Conservation (phyloP, 192 early-diverging fungal genomes). For the Rhizophagus clarus region DNA sequence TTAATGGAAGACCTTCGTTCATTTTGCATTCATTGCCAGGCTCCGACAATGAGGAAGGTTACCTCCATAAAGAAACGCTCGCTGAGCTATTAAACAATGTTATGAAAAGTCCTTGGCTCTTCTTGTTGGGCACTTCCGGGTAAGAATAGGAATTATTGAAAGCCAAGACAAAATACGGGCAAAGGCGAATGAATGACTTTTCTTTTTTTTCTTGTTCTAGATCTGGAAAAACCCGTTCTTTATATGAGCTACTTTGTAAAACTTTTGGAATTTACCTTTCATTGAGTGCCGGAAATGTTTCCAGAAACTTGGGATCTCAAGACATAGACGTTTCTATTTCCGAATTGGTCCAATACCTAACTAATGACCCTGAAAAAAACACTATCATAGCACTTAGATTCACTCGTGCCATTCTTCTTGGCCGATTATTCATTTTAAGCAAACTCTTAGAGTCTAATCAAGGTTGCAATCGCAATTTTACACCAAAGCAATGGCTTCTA, state of each 20-base stretch:
- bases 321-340: not conserved
- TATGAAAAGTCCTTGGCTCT: not conserved
- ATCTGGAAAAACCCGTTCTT: not conserved
- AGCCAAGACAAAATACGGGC: not conserved
- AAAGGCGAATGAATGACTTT: not conserved
- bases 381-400: not conserved
- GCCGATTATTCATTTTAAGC: not conserved
- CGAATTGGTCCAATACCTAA: not conserved
- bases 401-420: not conserved
- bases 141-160: not conserved
- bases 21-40: not conserved
- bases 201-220: not conserved
- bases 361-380: not conserved
- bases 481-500: not conserved
- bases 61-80: not conserved
- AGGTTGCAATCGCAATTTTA: not conserved
- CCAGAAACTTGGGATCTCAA: not conserved
- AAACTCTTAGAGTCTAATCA: not conserved
- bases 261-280: not conserved
- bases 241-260: not conserved
- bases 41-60: not conserved
- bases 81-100: no score
- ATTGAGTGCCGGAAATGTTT: not conserved
- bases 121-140: not conserved
- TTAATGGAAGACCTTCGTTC: not conserved